A percentile compares a stretch with the other conserved stretches of the same genome.
phyloP scores from a whole-genome alignment of 2,329 filamentous ascomycete genomes.

The Xylaria sp. region DNA sequence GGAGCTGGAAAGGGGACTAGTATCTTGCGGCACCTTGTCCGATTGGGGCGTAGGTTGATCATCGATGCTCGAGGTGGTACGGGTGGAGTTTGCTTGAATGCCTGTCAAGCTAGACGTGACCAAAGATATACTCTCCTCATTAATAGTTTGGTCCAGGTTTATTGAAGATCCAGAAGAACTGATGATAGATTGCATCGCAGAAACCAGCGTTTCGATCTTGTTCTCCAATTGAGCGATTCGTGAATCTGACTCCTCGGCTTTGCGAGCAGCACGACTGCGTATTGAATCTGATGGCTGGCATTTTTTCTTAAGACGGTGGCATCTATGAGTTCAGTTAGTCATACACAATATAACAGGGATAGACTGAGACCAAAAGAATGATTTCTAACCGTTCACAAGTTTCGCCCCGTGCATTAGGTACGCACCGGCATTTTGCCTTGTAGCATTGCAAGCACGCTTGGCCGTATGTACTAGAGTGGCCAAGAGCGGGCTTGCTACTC shows the following conservation, averaged over 20 bases:
- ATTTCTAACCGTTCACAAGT: slow-evolving; percentile 40
- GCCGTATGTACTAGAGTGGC: slow-evolving; percentile 37
- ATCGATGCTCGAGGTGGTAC: slow-evolving; percentile 14
- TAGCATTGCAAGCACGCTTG: slow-evolving; percentile 44
- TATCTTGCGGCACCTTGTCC: slow-evolving; percentile 36
- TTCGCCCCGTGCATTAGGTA: slow-evolving; percentile 36
- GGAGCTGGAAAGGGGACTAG: background rate
- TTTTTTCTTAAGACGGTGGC: slow-evolving; percentile 51
- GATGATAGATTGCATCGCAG: slow-evolving; percentile 47
- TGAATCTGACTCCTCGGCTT: slow-evolving; percentile 46
- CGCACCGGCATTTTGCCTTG: slow-evolving; percentile 44
- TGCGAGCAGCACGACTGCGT: slow-evolving; percentile 44
- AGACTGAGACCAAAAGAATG: background rate
- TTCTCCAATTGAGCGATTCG: slow-evolving; percentile 52
- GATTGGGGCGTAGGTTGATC: slow-evolving; percentile 23
- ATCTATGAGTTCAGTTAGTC: slow-evolving; percentile 41
- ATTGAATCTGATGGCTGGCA: slow-evolving; percentile 51
- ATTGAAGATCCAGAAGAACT: slow-evolving; percentile 25
- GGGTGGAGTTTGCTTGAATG: slow-evolving; percentile 1
- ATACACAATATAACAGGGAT: background rate
- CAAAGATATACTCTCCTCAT: slow-evolving; percentile 4
- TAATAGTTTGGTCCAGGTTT: slow-evolving; percentile 22
- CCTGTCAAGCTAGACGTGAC: slow-evolving; percentile 11
- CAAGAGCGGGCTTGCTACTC: slow-evolving; percentile 11
- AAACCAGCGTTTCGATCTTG: slow-evolving; percentile 50